These are phyloP conservation scores for Actinomortierella wolfii DNA, from an alignment of 371 early-diverging fungal species.

Conservation along the genomic window DNA sequence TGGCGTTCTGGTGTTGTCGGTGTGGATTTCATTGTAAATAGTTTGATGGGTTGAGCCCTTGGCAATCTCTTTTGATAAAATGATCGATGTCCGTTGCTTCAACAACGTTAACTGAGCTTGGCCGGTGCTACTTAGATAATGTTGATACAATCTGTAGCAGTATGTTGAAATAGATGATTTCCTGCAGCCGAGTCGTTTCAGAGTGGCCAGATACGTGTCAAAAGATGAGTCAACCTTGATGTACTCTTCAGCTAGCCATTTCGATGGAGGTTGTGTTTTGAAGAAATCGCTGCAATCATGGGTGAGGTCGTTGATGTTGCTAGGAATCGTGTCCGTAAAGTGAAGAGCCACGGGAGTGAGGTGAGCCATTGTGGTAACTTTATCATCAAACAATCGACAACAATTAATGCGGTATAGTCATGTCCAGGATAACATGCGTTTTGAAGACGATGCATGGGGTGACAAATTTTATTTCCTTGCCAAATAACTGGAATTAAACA, in stretches of 20 bases:
- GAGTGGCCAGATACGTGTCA: constrained; percentile 13
- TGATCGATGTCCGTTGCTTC: constrained; percentile 7
- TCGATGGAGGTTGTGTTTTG: constrained; percentile 17
- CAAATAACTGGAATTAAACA: too few relatives aligned
- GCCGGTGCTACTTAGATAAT: constrained; percentile 12
- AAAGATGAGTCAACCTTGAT: constrained; percentile 19
- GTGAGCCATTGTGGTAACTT: too few relatives aligned
- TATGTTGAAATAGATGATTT: constrained; percentile 4
- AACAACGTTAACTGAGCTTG: constrained; percentile 14
- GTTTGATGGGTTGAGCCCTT: constrained; percentile 15
- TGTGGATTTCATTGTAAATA: constrained; percentile 15
- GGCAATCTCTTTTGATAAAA: constrained; percentile 11
- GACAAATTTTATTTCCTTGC: too few relatives aligned
- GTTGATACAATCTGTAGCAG: constrained; percentile 10
- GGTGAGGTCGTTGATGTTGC: constrained; percentile 12
- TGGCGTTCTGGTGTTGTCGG: constrained; percentile 5
- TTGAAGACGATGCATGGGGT: too few relatives aligned
- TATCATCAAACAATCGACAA: too few relatives aligned
- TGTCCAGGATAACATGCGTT: too few relatives aligned
- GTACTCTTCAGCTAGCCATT: constrained; percentile 24
- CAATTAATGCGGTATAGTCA: too few relatives aligned
- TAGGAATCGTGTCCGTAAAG: constrained; percentile 5
- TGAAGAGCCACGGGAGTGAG: constrained; percentile 1
- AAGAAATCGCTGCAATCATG: constrained; percentile 18
- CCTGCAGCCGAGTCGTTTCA: constrained; percentile 9